Percentiles rank a stretch among this genome's conserved stretches.
phyloP scores from a whole-genome alignment of 192 early-diverging fungal species.

The Chytriomyces hyalinus region DNA sequence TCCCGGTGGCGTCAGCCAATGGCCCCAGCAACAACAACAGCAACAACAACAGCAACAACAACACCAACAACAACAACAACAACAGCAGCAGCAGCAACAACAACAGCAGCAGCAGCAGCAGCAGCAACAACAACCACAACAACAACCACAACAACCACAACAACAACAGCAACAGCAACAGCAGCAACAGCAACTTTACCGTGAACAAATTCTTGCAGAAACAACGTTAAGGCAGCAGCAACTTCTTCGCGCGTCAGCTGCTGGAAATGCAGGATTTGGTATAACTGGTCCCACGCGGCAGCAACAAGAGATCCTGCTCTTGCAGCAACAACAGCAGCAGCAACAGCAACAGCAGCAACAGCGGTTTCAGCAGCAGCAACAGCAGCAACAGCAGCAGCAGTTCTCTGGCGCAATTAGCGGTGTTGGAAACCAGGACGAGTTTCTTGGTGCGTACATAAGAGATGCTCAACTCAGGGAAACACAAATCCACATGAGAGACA shows the following conservation, averaged over 20 bases:
- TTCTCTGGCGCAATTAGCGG: not conserved
- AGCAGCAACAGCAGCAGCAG: constrained; percentile 44
- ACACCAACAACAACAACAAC: constrained; percentile 17
- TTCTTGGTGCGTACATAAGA: constrained; percentile 42
- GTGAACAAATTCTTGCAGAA: constrained; percentile 27
- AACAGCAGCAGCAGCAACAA: not conserved
- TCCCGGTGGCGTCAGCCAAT: not conserved
- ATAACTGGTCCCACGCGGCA: not conserved
- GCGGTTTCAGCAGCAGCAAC: not conserved
- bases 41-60: no score
- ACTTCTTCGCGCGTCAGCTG: constrained; percentile 13
- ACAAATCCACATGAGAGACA: constrained; percentile 41
- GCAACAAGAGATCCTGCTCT: constrained; percentile 37
- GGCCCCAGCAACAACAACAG: constrained; percentile 27
- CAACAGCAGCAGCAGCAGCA: not conserved
- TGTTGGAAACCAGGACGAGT: constrained; percentile 42
- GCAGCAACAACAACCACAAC: constrained; percentile 5
- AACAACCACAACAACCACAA: not conserved
- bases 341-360: no score
- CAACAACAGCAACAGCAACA: constrained; percentile 20
- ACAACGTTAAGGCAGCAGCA: constrained; percentile 26
- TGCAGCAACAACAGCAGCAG: constrained; percentile 47
- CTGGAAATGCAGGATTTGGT: not conserved
- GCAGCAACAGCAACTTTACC: constrained; percentile 19
- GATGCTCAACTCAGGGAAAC: constrained; percentile 52